These are phyloP conservation scores for Aphanocladium album DNA, from an alignment of 2,329 filamentous ascomycete species.

Conservation along the genomic window DNA sequence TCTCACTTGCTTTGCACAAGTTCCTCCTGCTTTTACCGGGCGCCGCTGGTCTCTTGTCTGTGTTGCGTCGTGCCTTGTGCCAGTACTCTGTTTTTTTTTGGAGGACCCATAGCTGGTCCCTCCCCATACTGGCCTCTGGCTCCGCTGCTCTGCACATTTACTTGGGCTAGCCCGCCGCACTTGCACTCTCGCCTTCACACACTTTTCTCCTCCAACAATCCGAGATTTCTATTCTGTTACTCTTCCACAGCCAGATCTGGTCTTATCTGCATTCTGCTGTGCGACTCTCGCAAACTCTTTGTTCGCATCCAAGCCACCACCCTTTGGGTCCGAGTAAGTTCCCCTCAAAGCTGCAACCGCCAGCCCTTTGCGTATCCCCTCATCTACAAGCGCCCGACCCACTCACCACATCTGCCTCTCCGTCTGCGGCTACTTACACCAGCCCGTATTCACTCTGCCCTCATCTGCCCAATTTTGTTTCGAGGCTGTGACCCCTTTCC, in stretches of 20 bases:
- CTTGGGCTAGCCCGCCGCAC: slow-evolving; percentile 2
- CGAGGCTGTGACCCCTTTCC: background rate
- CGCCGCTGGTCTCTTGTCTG: background rate
- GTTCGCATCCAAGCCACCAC: background rate
- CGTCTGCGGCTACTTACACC: slow-evolving; percentile 12
- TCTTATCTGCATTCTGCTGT: background rate
- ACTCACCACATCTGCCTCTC: slow-evolving; percentile 8
- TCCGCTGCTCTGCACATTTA: slow-evolving; percentile 7
- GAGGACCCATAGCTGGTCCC: background rate
- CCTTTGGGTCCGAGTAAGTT: slow-evolving; percentile 7
- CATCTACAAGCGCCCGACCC: slow-evolving; percentile 14
- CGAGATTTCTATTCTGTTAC: background rate
- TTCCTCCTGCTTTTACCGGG: background rate
- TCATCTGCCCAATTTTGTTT: background rate
- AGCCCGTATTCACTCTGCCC: slow-evolving; percentile 2
- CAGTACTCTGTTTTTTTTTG: background rate
- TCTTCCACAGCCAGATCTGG: background rate
- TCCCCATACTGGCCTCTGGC: background rate
- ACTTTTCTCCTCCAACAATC: background rate
- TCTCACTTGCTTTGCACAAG: background rate
- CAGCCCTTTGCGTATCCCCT: slow-evolving; percentile 11
- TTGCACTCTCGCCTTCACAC: slow-evolving; percentile 3
- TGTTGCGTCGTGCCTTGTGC: slow-evolving; percentile 8
- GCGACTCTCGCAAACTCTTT: background rate
- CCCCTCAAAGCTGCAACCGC: slow-evolving; percentile 1